Evolutionary conservation across 306 rosid species (phyloP).

Genomic region (Malus asiatica): DNA sequence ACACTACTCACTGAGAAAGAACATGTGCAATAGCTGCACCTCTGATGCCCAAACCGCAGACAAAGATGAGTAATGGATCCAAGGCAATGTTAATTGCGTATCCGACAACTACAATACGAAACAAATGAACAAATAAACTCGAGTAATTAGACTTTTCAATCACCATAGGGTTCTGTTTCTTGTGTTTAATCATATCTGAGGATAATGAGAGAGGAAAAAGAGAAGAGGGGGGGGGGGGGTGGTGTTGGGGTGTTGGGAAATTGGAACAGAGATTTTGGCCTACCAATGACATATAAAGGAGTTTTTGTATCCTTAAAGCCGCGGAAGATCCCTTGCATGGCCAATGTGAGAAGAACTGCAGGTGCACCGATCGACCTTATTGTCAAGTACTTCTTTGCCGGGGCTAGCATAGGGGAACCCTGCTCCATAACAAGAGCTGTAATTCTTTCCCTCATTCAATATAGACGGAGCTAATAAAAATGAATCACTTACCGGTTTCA

Average conservation of each 20-base stretch:
- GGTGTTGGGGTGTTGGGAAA: too few relatives aligned
- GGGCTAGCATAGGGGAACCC: constrained; percentile 74
- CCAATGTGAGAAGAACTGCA: constrained; percentile 96
- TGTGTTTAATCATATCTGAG: too few relatives aligned
- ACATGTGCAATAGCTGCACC: constrained; percentile 98
- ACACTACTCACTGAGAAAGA: constrained; percentile 72
- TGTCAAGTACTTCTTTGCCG: constrained; percentile 68
- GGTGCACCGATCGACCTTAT: constrained; percentile 91
- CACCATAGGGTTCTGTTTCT: neutral
- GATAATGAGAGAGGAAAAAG: neutral
- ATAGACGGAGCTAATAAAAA: neutral
- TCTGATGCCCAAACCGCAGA: constrained; percentile 58
- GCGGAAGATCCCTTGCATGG: constrained; percentile 95
- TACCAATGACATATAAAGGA: constrained; percentile 87
- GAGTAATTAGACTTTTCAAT: neutral
- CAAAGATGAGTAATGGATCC: constrained; percentile 82
- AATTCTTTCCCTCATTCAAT: neutral
- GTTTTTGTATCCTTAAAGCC: constrained; percentile 96
- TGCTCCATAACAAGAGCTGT: constrained; percentile 13
- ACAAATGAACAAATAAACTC: neutral
- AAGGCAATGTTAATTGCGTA: constrained; percentile 54
- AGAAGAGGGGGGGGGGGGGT: too few relatives aligned
- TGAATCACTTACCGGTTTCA: constrained; percentile 55
- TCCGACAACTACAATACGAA: constrained; percentile 45
- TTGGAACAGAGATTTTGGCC: neutral